A percentile compares a stretch with the other conserved stretches of the same genome.
phyloP scores from a whole-genome alignment of 345 rosid species.

The Acer saccharum region DNA sequence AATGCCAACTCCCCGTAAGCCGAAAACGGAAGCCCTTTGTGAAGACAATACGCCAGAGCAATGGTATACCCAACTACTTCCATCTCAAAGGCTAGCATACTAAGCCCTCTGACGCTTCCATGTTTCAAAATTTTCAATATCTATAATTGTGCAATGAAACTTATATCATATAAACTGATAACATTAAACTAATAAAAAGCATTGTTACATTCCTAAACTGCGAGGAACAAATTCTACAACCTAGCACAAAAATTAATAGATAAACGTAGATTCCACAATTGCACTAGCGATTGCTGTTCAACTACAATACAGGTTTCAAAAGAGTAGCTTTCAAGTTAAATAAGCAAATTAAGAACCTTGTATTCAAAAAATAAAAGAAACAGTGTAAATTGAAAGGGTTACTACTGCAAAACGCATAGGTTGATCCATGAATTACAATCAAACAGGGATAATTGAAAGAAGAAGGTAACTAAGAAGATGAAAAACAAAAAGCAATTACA shows the following conservation, averaged over 20 bases:
- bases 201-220: neutral
- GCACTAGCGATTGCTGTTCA: neutral
- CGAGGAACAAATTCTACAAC: neutral
- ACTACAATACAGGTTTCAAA: neutral
- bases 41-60: conserved; percentile 85
- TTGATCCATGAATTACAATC: neutral
- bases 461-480: neutral
- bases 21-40: conserved; percentile 92
- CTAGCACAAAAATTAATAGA: too few species aligned
- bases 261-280: neutral
- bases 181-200: neutral
- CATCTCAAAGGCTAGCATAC: conserved; percentile 81
- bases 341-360: neutral
- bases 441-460: neutral
- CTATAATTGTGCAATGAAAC: conserved; percentile 32
- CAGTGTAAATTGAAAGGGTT: neutral
- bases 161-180: neutral
- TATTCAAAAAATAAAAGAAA: too few species aligned
- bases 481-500: neutral
- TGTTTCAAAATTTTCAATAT: conserved; percentile 83
- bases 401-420: neutral
- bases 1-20: conserved; percentile 92
- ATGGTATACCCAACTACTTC: conserved; percentile 91
- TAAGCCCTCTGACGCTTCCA: conserved; percentile 80
- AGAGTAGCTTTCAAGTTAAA: neutral